Conservation (phyloP, 306 rosid species). For the Lathyrus oleraceus region DNA sequence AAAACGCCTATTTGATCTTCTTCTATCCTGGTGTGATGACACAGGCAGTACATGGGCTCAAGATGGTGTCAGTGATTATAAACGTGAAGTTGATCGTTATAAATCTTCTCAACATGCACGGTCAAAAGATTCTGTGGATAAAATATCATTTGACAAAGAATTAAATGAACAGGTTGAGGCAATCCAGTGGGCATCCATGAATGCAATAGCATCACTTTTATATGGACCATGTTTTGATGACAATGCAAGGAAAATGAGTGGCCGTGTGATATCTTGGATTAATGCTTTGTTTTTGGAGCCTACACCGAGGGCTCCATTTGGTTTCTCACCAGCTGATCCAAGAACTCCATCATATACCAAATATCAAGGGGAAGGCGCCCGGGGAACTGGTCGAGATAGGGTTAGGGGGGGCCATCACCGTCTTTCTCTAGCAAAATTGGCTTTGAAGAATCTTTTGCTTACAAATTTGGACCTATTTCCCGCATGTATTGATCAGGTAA, state of each 20-base stretch:
- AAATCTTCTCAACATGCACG: constrained; percentile 96
- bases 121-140: constrained; percentile 97
- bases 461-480: constrained; percentile 98
- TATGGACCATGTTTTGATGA: constrained; percentile 99
- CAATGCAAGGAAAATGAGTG: constrained; percentile 99
- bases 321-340: constrained; percentile 96
- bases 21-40: constrained; percentile 95
- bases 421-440: constrained; percentile 85
- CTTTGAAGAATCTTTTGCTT: constrained; percentile 86
- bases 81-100: constrained; percentile 98
- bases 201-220: constrained; percentile 94
- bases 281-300: constrained; percentile 94
- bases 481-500: constrained; percentile 97
- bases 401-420: constrained; percentile 86
- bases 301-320: constrained; percentile 94
- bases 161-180: constrained; percentile 94
- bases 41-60: constrained; percentile 77
- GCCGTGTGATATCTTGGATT: constrained; percentile 94
- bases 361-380: constrained; percentile 75
- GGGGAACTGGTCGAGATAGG: constrained; percentile 94
- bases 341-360: constrained; percentile 97
- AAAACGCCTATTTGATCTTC: constrained; percentile 90
- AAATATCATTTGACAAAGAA: constrained; percentile 94
- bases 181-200: constrained; percentile 99
- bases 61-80: constrained; percentile 86